These are phyloP conservation scores for Dianthus caryophyllus DNA, from an alignment of 148 eudicot species.

Conservation along the genomic window DNA sequence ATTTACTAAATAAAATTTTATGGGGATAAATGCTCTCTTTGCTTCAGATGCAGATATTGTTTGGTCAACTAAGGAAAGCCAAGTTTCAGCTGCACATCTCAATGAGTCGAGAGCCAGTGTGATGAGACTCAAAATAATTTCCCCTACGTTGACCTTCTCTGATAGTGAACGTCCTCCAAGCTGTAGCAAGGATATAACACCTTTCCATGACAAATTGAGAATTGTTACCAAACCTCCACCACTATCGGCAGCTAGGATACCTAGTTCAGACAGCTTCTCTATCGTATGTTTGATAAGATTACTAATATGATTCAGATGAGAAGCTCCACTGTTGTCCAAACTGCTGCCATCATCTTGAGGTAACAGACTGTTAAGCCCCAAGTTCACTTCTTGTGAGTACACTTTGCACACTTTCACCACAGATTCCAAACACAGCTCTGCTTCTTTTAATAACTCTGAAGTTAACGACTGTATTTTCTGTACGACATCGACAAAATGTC, in stretches of 20 bases:
- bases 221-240: slow-evolving; percentile 77
- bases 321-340: slow-evolving; percentile 30
- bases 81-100: slow-evolving; percentile 68
- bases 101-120: slow-evolving; percentile 65
- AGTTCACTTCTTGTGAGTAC: slow-evolving; percentile 52
- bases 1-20: slow-evolving; percentile 84
- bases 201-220: slow-evolving; percentile 92
- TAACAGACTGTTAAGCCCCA: slow-evolving; percentile 36
- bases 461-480: slow-evolving; percentile 62
- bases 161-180: slow-evolving; percentile 67
- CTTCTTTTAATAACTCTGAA: slow-evolving; percentile 52
- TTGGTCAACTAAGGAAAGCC: slow-evolving; percentile 50
- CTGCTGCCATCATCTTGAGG: slow-evolving; percentile 25
- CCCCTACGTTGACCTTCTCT: slow-evolving; percentile 53
- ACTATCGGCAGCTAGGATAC: slow-evolving; percentile 75
- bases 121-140: slow-evolving; percentile 52
- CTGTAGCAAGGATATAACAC: slow-evolving; percentile 89
- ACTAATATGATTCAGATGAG: slow-evolving; percentile 37
- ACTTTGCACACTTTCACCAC: slow-evolving; percentile 57
- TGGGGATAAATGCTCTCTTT: slow-evolving; percentile 80
- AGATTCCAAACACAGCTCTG: slow-evolving; percentile 61
- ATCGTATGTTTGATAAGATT: slow-evolving; percentile 47
- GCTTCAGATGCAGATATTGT: slow-evolving; percentile 57
- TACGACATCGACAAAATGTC: slow-evolving; percentile 18
- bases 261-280: slow-evolving; percentile 68